Percentiles rank a stretch among this genome's conserved stretches.
These are phyloP conservation scores for Cadophora luteo-olivacea DNA, from an alignment of 2,329 filamentous ascomycete genomes.

Conservation along the genomic window DNA sequence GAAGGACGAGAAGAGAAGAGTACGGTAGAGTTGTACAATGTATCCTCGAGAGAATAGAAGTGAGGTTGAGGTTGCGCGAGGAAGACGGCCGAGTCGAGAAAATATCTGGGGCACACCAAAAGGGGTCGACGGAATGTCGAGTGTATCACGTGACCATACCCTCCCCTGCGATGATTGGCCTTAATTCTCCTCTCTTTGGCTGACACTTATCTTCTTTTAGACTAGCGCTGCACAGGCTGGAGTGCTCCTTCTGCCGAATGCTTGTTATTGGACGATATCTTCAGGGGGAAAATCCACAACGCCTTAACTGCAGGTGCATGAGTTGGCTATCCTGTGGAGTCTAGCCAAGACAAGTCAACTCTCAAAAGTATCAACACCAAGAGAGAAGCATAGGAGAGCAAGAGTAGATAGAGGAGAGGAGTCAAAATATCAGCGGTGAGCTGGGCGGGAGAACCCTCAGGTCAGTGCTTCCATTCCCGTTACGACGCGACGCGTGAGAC, in stretches of 20 bases:
- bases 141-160: neutral
- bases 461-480: neutral
- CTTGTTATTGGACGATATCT: neutral
- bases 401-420: neutral
- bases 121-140: neutral
- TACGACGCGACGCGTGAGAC: slow-evolving; percentile 3
- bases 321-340: too few relatives aligned
- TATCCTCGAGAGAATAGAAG: neutral
- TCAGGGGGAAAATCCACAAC: slow-evolving; percentile 16
- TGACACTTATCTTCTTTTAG: too few relatives aligned
- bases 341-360: too few relatives aligned
- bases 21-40: neutral
- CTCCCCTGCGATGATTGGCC: neutral
- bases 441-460: neutral
- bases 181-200: neutral
- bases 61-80: neutral
- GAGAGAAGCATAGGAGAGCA: neutral
- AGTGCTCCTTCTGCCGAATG: slow-evolving; percentile 16
- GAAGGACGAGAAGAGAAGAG: slow-evolving; percentile 17
- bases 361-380: neutral
- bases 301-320: neutral
- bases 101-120: slow-evolving; percentile 11
- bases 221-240: too few relatives aligned
- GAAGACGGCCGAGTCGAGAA: slow-evolving; percentile 5
- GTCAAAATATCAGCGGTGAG: neutral